Percentiles rank a stretch among this genome's conserved stretches.
Evolutionary conservation across 1,139 yeast genomes (phyloP).

Genomic region (Taiozyma sp.): DNA sequence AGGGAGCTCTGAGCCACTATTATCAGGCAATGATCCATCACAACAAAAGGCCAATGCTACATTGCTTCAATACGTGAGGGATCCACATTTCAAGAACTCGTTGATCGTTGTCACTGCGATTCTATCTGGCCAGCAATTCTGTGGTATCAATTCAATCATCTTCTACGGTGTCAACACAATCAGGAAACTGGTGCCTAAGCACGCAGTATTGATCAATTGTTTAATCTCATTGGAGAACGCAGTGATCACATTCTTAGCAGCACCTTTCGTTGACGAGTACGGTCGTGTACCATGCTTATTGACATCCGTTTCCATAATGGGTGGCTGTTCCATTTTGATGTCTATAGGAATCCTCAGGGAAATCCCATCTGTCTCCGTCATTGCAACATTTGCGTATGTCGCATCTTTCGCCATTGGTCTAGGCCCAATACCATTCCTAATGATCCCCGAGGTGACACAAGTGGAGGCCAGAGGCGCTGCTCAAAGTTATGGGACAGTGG

Average conservation of each 20-base stretch:
- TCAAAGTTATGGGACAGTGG: slow-evolving; percentile 87
- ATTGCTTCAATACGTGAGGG: slow-evolving; percentile 41
- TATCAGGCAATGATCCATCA: slow-evolving; percentile 7
- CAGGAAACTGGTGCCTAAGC: slow-evolving; percentile 60
- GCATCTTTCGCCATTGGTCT: slow-evolving; percentile 85
- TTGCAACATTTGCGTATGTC: slow-evolving; percentile 70
- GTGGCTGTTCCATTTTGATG: slow-evolving; percentile 56
- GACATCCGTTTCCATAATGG: slow-evolving; percentile 66
- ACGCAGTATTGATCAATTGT: slow-evolving; percentile 69
- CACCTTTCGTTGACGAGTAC: slow-evolving; percentile 63
- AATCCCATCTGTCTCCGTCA: slow-evolving; percentile 50
- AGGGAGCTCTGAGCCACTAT: slow-evolving; percentile 19
- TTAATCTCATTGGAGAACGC: slow-evolving; percentile 71
- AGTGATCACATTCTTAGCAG: slow-evolving; percentile 65
- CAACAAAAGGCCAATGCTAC: slow-evolving; percentile 12
- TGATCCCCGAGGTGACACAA: slow-evolving; percentile 88
- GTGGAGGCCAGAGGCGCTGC: slow-evolving; percentile 77
- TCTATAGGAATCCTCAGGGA: slow-evolving; percentile 57
- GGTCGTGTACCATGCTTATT: slow-evolving; percentile 77
- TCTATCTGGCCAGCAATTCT: slow-evolving; percentile 84
- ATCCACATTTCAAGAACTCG: slow-evolving; percentile 51
- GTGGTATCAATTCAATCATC: slow-evolving; percentile 88
- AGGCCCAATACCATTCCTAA: slow-evolving; percentile 91
- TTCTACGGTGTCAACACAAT: slow-evolving; percentile 89
- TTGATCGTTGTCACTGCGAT: slow-evolving; percentile 66